These are phyloP conservation scores for Mortierella claussenii DNA, from an alignment of 192 early-diverging fungal species.

Conservation along the genomic window DNA sequence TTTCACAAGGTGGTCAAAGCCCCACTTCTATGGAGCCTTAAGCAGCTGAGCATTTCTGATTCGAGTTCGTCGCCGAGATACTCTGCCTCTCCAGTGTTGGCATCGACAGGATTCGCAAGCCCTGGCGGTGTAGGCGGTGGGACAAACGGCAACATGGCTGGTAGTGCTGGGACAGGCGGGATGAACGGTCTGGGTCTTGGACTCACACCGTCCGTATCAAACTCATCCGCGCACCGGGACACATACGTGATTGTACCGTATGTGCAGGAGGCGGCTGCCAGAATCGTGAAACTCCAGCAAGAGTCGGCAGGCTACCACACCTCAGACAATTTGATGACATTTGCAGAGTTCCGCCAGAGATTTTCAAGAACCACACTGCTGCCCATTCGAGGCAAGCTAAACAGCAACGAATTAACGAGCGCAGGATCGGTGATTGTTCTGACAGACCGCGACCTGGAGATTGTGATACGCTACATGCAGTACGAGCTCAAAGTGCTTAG, in stretches of 20 bases:
- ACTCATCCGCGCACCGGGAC: not conserved
- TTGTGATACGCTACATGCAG: conserved; percentile 47
- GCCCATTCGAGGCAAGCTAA: conserved; percentile 21
- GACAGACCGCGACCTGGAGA: conserved; percentile 48
- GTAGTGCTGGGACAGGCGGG: conserved; percentile 14
- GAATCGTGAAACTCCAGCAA: conserved; percentile 38
- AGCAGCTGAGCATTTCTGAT: conserved; percentile 38
- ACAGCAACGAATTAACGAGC: not conserved
- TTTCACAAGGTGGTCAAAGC: conserved; percentile 49
- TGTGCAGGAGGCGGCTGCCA: conserved; percentile 40
- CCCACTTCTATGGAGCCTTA: conserved; percentile 41
- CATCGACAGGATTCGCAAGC: conserved; percentile 11
- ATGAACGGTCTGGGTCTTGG: conserved; percentile 14
- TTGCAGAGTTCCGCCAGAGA: conserved; percentile 48
- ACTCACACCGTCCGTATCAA: not conserved
- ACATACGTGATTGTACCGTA: conserved; percentile 36
- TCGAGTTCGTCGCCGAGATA: conserved; percentile 11
- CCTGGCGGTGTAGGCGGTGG: conserved; percentile 3
- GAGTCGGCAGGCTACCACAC: conserved; percentile 33
- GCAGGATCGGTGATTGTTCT: conserved; percentile 16
- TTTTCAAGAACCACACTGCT: conserved; percentile 42
- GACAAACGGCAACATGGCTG: conserved; percentile 1
- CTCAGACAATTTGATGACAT: conserved; percentile 46
- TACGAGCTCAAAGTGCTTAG: conserved; percentile 39
- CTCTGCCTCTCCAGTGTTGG: conserved; percentile 18